Evolutionary conservation across 345 rosid genomes (phyloP).

Genomic region (Eucalyptus victrix): DNA sequence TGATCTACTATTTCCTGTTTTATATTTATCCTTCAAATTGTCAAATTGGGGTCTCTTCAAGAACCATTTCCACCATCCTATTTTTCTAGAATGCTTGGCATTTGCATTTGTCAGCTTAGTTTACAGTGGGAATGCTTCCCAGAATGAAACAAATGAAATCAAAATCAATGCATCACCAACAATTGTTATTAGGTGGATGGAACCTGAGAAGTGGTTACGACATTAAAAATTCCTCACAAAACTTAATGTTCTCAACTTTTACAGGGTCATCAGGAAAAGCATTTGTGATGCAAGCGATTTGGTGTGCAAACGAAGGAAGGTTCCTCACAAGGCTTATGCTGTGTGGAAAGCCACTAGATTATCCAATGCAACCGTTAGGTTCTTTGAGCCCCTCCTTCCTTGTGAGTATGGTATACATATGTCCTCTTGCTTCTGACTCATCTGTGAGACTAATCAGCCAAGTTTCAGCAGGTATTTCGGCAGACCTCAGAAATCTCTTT

Average conservation of each 20-base stretch:
- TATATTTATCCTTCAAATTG: not conserved
- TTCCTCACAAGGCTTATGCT: slow-evolving; percentile 15
- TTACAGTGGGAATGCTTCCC: not conserved
- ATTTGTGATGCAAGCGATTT: slow-evolving; percentile 49
- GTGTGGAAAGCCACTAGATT: slow-evolving; percentile 27
- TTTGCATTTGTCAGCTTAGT: not conserved
- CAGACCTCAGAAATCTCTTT: slow-evolving; percentile 37
- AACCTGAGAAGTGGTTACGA: not conserved
- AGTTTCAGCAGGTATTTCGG: slow-evolving; percentile 29
- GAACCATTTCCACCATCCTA: not conserved
- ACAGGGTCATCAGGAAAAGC: slow-evolving; percentile 42
- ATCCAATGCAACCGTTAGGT: slow-evolving; percentile 16
- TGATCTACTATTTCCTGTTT: not conserved
- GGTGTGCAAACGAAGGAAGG: slow-evolving; percentile 42
- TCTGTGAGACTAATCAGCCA: slow-evolving; percentile 4
- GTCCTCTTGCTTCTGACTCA: not conserved
- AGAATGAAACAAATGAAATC: not conserved
- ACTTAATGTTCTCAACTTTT: not conserved
- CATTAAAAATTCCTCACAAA: not conserved
- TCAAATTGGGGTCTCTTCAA: not conserved
- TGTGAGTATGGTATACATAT: slow-evolving; percentile 22
- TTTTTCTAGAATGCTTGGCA: not conserved
- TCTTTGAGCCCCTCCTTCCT: slow-evolving; percentile 44
- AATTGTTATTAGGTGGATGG: not conserved
- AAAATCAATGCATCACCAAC: not conserved